phyloP scores from a whole-genome alignment of 1,284 basidiomycete genomes.

The Termitomyces sp. region DNA sequence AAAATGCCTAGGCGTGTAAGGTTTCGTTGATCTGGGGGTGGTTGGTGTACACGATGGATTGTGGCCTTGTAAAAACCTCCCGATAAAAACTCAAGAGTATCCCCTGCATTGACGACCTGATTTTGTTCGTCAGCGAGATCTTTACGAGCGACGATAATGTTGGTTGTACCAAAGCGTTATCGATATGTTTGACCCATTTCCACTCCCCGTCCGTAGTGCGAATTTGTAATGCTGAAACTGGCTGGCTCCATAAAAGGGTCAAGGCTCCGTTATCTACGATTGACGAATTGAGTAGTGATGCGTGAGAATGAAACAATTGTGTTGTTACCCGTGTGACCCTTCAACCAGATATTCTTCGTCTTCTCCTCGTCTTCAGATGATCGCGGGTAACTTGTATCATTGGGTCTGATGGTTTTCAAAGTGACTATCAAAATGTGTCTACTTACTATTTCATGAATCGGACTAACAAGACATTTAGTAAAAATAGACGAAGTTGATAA shows the following conservation, averaged over 20 bases:
- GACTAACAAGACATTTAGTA: conserved; percentile 20
- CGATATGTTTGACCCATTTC: conserved; percentile 55
- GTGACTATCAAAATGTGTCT: too few relatives aligned
- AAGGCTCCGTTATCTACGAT: conserved; percentile 49
- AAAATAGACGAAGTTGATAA: neutral
- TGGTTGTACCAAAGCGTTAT: conserved; percentile 47
- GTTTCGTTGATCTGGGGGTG: conserved; percentile 26
- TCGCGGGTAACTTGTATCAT: conserved; percentile 25
- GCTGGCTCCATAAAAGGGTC: conserved; percentile 56
- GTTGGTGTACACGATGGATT: conserved; percentile 34
- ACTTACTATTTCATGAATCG: conserved; percentile 43
- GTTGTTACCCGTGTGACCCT: conserved; percentile 51
- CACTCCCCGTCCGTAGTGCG: conserved; percentile 44
- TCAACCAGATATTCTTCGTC: conserved; percentile 53
- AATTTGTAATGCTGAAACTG: conserved; percentile 55
- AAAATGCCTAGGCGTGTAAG: conserved; percentile 27
- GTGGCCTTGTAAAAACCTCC: conserved; percentile 39
- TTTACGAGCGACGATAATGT: neutral
- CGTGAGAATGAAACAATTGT: conserved; percentile 6
- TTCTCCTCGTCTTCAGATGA: conserved; percentile 48
- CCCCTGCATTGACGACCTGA: conserved; percentile 45
- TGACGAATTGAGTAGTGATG: neutral
- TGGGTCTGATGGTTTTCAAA: neutral
- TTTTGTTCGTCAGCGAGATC: neutral
- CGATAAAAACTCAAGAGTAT: conserved; percentile 46